A percentile compares a stretch with the other conserved stretches of the same genome.
These are phyloP conservation scores for Trichoderma breve DNA, from an alignment of 2,329 filamentous ascomycete genomes.

Conservation along the genomic window DNA sequence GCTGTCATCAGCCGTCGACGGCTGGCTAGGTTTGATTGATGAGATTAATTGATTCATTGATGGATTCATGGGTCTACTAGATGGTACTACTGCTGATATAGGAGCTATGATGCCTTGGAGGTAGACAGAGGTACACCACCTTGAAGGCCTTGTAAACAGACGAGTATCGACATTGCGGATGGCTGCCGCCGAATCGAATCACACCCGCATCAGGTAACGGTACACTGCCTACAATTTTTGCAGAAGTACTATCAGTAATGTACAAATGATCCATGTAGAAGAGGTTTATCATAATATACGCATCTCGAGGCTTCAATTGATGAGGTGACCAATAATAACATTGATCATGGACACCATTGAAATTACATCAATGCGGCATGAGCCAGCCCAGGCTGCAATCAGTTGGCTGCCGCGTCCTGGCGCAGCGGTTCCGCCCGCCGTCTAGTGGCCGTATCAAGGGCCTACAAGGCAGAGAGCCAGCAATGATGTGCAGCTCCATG, in stretches of 20 bases:
- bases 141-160: not conserved
- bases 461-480: not conserved
- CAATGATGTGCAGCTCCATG: slow-evolving; percentile 7
- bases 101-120: not conserved
- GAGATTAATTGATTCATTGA: not conserved
- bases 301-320: not conserved
- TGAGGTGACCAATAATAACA: not conserved
- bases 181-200: not conserved
- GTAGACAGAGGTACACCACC: not conserved
- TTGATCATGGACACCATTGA: not conserved
- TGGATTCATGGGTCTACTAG: too few species aligned
- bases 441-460: slow-evolving; percentile 5
- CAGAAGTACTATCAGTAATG: not conserved
- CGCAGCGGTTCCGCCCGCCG: not conserved
- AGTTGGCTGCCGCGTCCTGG: not conserved
- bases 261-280: not conserved
- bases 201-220: not conserved
- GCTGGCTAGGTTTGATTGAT: not conserved
- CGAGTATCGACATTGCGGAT: slow-evolving; percentile 2
- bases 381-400: not conserved
- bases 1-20: not conserved
- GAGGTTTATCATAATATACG: not conserved
- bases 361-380: not conserved
- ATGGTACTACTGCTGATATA: too few species aligned
- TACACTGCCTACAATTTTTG: not conserved